These are phyloP conservation scores for Candida ficus DNA, from an alignment of 805 yeast genomes.

Conservation along the genomic window DNA sequence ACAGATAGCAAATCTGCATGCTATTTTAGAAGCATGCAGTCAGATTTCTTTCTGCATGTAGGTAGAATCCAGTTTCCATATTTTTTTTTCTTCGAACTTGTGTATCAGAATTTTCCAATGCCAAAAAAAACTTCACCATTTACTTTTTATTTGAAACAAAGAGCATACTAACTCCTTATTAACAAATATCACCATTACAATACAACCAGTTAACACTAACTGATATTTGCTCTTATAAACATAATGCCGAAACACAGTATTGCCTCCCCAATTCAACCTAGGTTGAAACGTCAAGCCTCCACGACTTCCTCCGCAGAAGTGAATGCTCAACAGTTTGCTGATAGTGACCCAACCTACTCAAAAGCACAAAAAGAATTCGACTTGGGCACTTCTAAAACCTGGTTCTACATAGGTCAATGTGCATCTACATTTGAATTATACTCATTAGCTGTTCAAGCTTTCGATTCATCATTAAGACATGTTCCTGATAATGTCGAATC, in stretches of 20 bases:
- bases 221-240: no score
- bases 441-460: conserved; percentile 18
- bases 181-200: no score
- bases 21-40: background rate
- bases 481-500: conserved; percentile 21
- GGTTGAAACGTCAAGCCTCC: conserved; percentile 15
- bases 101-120: background rate
- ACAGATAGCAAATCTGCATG: conserved; percentile 2
- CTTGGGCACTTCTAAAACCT: conserved; percentile 16
- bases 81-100: background rate
- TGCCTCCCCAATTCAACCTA: conserved; percentile 12
- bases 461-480: conserved; percentile 20
- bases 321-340: background rate
- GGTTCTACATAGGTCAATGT: conserved; percentile 22
- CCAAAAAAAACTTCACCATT: conserved; percentile 1
- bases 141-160: background rate
- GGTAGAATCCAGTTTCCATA: background rate
- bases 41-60: background rate
- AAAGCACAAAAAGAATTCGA: conserved; percentile 10
- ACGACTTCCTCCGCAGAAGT: conserved; percentile 1
- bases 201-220: no score
- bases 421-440: conserved; percentile 18
- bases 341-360: background rate
- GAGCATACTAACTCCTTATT: background rate
- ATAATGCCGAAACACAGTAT: conserved; percentile 19